Percentiles rank a stretch among this genome's conserved stretches.
Conservation (phyloP, 495 filamentous ascomycete species). For the Penicillium waksmanii region DNA sequence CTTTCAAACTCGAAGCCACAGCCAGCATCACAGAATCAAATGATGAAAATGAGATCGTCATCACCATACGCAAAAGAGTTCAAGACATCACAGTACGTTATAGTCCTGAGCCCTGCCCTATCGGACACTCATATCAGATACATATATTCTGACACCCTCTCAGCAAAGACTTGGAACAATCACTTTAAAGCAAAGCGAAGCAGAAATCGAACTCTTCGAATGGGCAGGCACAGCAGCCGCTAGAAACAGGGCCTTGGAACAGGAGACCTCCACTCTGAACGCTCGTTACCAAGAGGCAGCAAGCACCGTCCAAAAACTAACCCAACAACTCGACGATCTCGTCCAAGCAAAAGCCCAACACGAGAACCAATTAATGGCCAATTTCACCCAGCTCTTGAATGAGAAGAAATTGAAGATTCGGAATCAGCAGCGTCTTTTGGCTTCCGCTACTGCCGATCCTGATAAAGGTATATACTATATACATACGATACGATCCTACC, state of each 20-base stretch:
- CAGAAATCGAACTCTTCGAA: slow-evolving; percentile 70
- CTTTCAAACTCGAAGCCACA: slow-evolving; percentile 38
- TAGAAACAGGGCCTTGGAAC: slow-evolving; percentile 42
- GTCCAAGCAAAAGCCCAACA: slow-evolving; percentile 66
- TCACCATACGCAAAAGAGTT: slow-evolving; percentile 60
- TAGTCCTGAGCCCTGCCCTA: too few species aligned
- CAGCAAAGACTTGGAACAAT: slow-evolving; percentile 75
- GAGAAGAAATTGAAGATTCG: slow-evolving; percentile 91
- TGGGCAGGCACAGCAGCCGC: slow-evolving; percentile 65
- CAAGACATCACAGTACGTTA: slow-evolving; percentile 57
- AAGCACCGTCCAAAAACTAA: slow-evolving; percentile 53
- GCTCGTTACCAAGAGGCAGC: slow-evolving; percentile 47
- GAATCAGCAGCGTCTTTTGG: slow-evolving; percentile 74
- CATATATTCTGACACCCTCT: slow-evolving; percentile 5
- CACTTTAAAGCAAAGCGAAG: slow-evolving; percentile 60
- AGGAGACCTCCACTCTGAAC: slow-evolving; percentile 52
- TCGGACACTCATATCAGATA: too few species aligned
- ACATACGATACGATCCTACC: not conserved
- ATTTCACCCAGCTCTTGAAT: slow-evolving; percentile 74
- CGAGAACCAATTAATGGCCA: slow-evolving; percentile 70
- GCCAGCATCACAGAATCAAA: slow-evolving; percentile 36
- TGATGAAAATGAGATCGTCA: slow-evolving; percentile 43
- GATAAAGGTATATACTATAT: slow-evolving; percentile 40
- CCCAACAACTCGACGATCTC: slow-evolving; percentile 64
- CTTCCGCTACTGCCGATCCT: slow-evolving; percentile 59